Evolutionary conservation across 352 stramenopile genomes (phyloP), one percentile per base, ranked within the genome.

Genomic region (Stramenopiles sp.): DNA sequence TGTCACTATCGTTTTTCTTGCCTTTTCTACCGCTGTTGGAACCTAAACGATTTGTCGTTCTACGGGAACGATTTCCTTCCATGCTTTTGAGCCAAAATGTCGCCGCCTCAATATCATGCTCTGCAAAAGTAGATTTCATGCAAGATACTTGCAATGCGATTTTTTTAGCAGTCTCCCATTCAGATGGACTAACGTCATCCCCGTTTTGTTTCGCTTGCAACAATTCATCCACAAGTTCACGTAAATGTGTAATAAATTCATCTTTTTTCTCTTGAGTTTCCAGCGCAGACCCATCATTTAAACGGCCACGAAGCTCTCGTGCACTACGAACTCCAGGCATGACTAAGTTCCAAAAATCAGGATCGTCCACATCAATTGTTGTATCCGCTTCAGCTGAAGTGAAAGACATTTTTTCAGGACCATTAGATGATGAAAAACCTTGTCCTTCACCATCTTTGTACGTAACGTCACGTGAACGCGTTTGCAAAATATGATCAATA

Each of bases 311-410:
- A 76, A 76, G 65, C 13, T 76, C 65, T 4, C 65, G 65, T 13
- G 65, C 65, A 13, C 30, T 33, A 7, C 65, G 65, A 4, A 76
- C 88, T 4, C 89, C 89, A 0, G 88, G 87, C 27, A 96, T 79
- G 53, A 96, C 91, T 74, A 95, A 95, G 63, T 95, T 89, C 94
- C 94, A 98, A 78, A 98, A 98, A 43, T 97, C 94, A 0, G 93
- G 93, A 80, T 98, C 94, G 82, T 98, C 92, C 4, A 98, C 91
- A 63, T 94, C 92, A 31, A 98, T 82, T 80, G 96, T 90, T 43
- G 86, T 87, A 6, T 88, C 92, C 7, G 94, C 92, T 1, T 90
- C 91, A 82, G 94, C 90, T 0, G 92, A 91, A 29, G 96, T 88
- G 82, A 97, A 97, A 7, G 90, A 95, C 27, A 90, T 93, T 23